phyloP scores from a whole-genome alignment of 2,329 filamentous ascomycete genomes.

The Ophiostoma sp. region DNA sequence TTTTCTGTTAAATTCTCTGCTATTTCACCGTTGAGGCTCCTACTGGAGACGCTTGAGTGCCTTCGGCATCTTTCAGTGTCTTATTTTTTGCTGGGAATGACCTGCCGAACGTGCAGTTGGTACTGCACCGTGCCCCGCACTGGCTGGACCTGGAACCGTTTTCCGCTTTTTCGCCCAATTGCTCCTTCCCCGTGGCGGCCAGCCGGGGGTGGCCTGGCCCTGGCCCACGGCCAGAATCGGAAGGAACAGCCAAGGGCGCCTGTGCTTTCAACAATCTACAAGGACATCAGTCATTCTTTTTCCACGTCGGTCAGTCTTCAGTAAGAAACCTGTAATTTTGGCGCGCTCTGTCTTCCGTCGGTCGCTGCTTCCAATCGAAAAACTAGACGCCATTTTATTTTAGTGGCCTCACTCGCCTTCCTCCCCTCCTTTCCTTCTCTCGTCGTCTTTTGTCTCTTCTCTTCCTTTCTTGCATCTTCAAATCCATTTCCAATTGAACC shows the following conservation, averaged over 20 bases:
- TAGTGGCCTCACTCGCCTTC: slow-evolving; percentile 2
- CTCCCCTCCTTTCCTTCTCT: background rate
- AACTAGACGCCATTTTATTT: slow-evolving; percentile 19
- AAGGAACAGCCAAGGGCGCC: slow-evolving; percentile 17
- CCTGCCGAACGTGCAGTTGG: background rate
- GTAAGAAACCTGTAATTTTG: slow-evolving; percentile 17
- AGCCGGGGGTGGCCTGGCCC: background rate
- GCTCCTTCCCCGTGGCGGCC: slow-evolving; percentile 4
- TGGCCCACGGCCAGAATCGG: slow-evolving; percentile 24
- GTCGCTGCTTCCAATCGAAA: slow-evolving; percentile 15
- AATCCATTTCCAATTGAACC: background rate
- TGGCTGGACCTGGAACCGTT: slow-evolving; percentile 4
- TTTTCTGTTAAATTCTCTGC: background rate
- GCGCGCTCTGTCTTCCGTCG: background rate
- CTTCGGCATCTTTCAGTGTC: background rate
- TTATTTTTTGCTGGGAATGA: background rate
- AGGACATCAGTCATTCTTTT: slow-evolving; percentile 17
- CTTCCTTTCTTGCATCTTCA: background rate
- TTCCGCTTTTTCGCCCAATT: background rate
- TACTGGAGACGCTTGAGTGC: background rate
- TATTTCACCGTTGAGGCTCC: background rate
- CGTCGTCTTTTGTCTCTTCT: background rate
- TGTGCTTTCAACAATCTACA: background rate
- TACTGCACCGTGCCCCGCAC: slow-evolving; percentile 23
- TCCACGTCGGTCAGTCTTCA: slow-evolving; percentile 16